Percentiles rank a stretch among this genome's conserved stretches.
phyloP scores from a whole-genome alignment of 768 basidiomycete species.

The Mrakia frigida region DNA sequence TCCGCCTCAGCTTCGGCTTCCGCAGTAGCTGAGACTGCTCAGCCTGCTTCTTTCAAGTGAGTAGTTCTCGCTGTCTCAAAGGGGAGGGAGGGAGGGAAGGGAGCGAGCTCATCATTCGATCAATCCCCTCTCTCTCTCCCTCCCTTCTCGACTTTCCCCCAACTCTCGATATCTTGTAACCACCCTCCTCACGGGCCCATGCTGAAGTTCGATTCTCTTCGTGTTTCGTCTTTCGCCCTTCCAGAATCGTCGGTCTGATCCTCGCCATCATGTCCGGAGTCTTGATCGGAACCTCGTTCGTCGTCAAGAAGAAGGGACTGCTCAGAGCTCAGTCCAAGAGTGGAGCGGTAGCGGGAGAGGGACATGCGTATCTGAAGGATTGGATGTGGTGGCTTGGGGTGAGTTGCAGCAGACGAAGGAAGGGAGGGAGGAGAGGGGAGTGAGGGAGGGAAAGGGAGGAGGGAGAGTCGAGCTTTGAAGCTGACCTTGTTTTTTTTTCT shows the following conservation, averaged over 20 bases:
- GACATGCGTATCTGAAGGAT: slow-evolving; percentile 91
- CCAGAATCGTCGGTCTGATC: slow-evolving; percentile 44
- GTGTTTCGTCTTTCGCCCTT: neutral
- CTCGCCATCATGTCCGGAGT: slow-evolving; percentile 60
- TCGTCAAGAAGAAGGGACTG: slow-evolving; percentile 96
- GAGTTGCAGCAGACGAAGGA: slow-evolving; percentile 42
- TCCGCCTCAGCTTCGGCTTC: slow-evolving; percentile 34
- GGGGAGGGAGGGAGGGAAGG: neutral
- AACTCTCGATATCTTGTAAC: neutral
- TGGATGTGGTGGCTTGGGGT: slow-evolving; percentile 48
- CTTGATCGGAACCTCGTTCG: slow-evolving; percentile 83
- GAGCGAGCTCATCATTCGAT: neutral
- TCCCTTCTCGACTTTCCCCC: neutral
- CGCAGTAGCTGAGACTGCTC: slow-evolving; percentile 27
- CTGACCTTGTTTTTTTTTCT: slow-evolving; percentile 30
- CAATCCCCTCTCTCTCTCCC: neutral
- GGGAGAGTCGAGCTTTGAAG: neutral
- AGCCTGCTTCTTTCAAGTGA: slow-evolving; percentile 44
- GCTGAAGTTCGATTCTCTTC: no score
- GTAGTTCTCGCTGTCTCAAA: neutral
- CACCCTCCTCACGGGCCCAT: no score
- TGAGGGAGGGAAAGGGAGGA: no score
- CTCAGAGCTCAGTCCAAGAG: slow-evolving; percentile 48
- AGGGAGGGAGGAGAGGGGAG: neutral
- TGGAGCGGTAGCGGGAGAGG: slow-evolving; percentile 60